Evolutionary conservation across 352 stramenopile genomes (phyloP), one percentile per base, ranked within the genome.

Genomic region (Phytopythium kandeliae): DNA sequence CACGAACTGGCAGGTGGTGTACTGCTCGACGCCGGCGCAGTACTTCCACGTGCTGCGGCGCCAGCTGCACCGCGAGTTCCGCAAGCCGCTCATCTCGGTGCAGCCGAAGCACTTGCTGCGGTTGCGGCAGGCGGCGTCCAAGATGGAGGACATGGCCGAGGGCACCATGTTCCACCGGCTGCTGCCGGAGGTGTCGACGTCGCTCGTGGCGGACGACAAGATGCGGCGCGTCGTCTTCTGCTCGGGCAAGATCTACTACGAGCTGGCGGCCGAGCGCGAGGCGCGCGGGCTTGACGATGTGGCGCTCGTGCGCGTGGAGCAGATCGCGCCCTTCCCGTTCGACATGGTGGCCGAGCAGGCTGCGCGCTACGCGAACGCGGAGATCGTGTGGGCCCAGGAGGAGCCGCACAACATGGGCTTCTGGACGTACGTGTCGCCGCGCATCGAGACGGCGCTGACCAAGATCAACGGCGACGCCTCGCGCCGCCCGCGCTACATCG

Each of bases 391-490:
- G 92, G 84, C 93, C 15, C 97, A 99, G 67, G 97, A 99, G 67
- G 97, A 98, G 60, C 95, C 89, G 21, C 98, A 98, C 69, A 99
- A 99, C 66, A 99, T 99, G 96, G 97, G 97, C 19, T 82, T 90
- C 25, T 99, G 96, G 71, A 77, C 72, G 12, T 98, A 97, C 55
- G 77, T 97, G 8, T 74, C 83, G 17, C 88, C 96, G 24, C 84
- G 96, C 28, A 80, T 99, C 55, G 82, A 94, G 56, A 99, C 96
- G 0, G 84, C 96, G 26, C 84, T 97, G n/a, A 67, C 84, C n/a
- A 71, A 97, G 33, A 54, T 97, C 4, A 70, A 68, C 17, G 78
- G 93, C 25, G 70, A 68, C 17, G 78, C 93, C 25, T 56, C 52
- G 3, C 63, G 81, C 1, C 50, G 55, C 17, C 48, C 95, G 22